These are phyloP conservation scores for Zea mays DNA, from an alignment of 176 grass and related monocot genomes.

Conservation along the genomic window Zm-B73-REFERENCE-NAM-5.0 NC_050100.1:101620001-101620500, in stretches of 20 bases:
- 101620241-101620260: neutral
- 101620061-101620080: neutral
- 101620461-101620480: neutral
- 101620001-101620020: no score
- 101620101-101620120: slow-evolving; percentile 46
- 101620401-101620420: no score
- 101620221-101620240: neutral
- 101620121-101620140: slow-evolving; percentile 41
- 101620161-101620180: neutral
- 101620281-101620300: neutral
- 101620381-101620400: neutral
- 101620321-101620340: neutral
- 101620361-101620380: neutral
- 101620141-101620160: slow-evolving; percentile 14
- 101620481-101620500: neutral
- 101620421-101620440: neutral
- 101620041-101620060: no score
- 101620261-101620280: slow-evolving; percentile 2
- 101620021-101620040: no score
- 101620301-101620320: slow-evolving; percentile 8
- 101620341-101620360: neutral
- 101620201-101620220: neutral
- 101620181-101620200: neutral
- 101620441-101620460: neutral
- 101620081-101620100: slow-evolving; percentile 76